Conservation (phyloP, 23 red algal species). For the Gracilariopsis chorda region DNA sequence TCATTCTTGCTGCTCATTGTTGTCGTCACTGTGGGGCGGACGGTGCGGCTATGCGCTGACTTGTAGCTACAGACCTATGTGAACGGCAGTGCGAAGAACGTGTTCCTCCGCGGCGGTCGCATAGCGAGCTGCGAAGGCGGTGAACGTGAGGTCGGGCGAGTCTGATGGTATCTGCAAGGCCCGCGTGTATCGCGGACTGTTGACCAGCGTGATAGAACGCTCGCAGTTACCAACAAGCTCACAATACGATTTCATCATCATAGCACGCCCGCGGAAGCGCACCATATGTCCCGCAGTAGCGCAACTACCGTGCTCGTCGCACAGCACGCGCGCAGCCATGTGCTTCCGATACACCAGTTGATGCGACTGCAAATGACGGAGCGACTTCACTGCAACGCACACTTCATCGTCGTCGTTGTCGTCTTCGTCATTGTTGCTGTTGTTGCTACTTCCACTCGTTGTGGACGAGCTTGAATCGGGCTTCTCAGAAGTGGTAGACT, state of each 20-base stretch:
- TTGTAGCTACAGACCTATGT: neutral
- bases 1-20: no score
- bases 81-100: neutral
- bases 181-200: neutral
- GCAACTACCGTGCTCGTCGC: neutral
- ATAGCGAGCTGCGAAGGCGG: conserved; percentile 3
- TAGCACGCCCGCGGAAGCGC: neutral
- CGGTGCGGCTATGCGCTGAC: no score
- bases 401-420: neutral
- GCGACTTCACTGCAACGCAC: conserved; percentile 17
- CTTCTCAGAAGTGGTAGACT: neutral
- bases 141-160: neutral
- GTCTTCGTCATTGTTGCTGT: neutral
- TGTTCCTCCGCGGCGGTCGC: conserved; percentile 9
- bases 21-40: no score
- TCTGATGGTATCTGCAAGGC: neutral
- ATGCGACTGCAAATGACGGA: neutral
- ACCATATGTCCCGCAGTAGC: conserved; percentile 47
- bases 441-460: neutral
- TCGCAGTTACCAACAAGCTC: neutral
- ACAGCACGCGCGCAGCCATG: neutral
- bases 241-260: conserved; percentile 53
- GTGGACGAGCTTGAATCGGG: neutral
- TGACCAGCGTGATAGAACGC: neutral
- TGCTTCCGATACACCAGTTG: neutral